Evolutionary conservation across 2,329 filamentous ascomycete genomes (phyloP), one percentile per base, ranked within the genome.

Genomic region (Fusarium sp.): DNA sequence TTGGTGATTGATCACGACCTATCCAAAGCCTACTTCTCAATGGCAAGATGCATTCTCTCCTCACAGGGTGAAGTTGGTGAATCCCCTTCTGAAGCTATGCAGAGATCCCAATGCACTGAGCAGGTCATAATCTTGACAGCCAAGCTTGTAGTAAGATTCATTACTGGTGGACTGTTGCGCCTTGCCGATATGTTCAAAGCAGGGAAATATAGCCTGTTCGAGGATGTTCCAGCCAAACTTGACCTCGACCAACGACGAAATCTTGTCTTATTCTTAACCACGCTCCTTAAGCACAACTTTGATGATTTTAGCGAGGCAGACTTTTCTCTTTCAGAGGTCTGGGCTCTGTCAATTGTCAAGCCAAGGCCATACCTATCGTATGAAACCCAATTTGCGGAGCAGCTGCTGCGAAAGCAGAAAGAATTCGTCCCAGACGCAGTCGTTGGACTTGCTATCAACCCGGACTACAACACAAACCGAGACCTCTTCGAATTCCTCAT

Each of bases 171-270:
- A 60, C 80, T 88, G 50, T 78, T 85, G 56, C 82, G 83, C 50
- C 74, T 88, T 22, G 82, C 81, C 5, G 80, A 85, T 24, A 84
- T 87, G 68, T 88, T 90, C 78, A 82, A 82, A 38, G 61, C 78
- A 22, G 84, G 86, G 41, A 86, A 85, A 60, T 88, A 88, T 68
- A 82, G 84, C 41, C 76, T 90, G 5, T 90, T 90, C 62, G 82
- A 84, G 20, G 81, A 81, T 8, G 50, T 79, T 14, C 83, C 84
- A 1, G 82, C 82, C 17, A 81, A 82, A 17, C 77, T 88, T 22
- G 77, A 77, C 22, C 79, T 84, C 5, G 72, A 81, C 8, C 84
- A 86, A 56, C 83, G 87, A n/a, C 83, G 77, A 63, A 86, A 85
- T 60, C 73, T 88, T 22, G 81, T 85, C 2, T 81, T 91, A 13